Conservation (phyloP, 2,329 filamentous ascomycete genomes). For the Ophiostoma montium region DNA sequence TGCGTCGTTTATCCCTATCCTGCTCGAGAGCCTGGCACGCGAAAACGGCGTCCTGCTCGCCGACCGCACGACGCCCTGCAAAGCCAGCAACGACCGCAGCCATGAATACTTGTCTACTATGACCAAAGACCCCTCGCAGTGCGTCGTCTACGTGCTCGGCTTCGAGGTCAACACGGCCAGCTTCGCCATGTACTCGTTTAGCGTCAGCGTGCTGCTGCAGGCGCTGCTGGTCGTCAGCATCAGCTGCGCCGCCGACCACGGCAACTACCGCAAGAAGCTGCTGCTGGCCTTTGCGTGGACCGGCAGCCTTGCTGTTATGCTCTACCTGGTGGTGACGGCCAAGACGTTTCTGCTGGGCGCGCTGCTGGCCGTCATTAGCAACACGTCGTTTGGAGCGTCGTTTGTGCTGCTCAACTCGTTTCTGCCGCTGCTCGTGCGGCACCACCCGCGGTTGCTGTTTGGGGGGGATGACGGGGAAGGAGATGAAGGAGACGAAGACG, state of each 20-base stretch:
- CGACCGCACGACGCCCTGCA: conserved; percentile 64
- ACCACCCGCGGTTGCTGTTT: conserved; percentile 47
- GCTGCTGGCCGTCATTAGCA: conserved; percentile 74
- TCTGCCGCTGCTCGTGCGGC: conserved; percentile 74
- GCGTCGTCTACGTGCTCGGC: conserved; percentile 69
- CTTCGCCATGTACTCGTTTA: conserved; percentile 97
- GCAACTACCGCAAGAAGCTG: conserved; percentile 77
- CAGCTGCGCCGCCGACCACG: conserved; percentile 90
- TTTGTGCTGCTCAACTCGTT: conserved; percentile 96
- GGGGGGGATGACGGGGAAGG: not conserved
- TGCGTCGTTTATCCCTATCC: conserved; percentile 88
- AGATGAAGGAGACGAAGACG: conserved; percentile 5
- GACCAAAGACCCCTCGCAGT: conserved; percentile 40
- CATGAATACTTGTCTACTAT: not conserved
- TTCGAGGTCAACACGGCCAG: conserved; percentile 86
- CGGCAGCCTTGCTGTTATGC: conserved; percentile 73
- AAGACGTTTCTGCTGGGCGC: conserved; percentile 68
- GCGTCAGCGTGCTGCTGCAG: conserved; percentile 77
- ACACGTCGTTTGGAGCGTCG: conserved; percentile 86
- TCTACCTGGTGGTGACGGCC: conserved; percentile 67
- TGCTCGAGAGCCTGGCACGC: conserved; percentile 81
- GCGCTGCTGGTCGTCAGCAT: conserved; percentile 88
- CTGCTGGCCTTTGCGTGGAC: conserved; percentile 72
- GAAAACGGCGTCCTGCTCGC: conserved; percentile 79
- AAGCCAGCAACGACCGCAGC: conserved; percentile 28